Evolutionary conservation across 2,329 filamentous ascomycete species (phyloP), one percentile per base, ranked within the genome.

Genomic region (Fusarium continuum): DNA sequence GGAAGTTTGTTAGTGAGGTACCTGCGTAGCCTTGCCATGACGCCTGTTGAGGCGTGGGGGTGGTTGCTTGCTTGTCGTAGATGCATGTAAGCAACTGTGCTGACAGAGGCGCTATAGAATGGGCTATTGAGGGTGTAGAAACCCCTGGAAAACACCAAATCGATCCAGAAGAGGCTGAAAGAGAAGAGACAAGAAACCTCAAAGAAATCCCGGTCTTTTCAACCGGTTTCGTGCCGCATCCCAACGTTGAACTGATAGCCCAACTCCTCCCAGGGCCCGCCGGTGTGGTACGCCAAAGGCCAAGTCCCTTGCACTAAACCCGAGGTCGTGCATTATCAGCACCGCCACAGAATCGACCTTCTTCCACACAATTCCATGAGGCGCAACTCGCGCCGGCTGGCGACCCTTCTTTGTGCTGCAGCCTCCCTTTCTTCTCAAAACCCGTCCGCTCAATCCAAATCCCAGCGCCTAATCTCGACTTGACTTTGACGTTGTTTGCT

Each of bases 281-380:
- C 40, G 35, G 46, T 35, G 36, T 45, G 55, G 47, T 54, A 35
- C 54, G 47, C 46, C 46, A 39, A 39, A 32, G 26, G 13, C 14
- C 46, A 48, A 65, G 43, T 43, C 9, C 41, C 41, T 26, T 29
- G 32, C 29, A 60, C 60, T 52, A 64, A 57, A 14, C 14, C 4
- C 13, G 25, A 71, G 54, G 71, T 73, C 58, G 31, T 69, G 61
- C 71, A 70, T 72, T 72, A 73, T 71, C 67, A 61, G 73, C 74
- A 77, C 75, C 73, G 74, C 75, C 76, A 77, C 75, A 72, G 59
- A 67, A 70, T 78, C 76, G 73, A 78, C 71, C 48, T 74, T 74
- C 75, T 78, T 78, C 76, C 70, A 78, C 74, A 71, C 70, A 72
- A 58, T 78, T 78, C 76, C 76, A 78, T 78, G 77, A 76, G 76